phyloP scores from a whole-genome alignment of 495 filamentous ascomycete species.

The Aspergillus affinis region DNA sequence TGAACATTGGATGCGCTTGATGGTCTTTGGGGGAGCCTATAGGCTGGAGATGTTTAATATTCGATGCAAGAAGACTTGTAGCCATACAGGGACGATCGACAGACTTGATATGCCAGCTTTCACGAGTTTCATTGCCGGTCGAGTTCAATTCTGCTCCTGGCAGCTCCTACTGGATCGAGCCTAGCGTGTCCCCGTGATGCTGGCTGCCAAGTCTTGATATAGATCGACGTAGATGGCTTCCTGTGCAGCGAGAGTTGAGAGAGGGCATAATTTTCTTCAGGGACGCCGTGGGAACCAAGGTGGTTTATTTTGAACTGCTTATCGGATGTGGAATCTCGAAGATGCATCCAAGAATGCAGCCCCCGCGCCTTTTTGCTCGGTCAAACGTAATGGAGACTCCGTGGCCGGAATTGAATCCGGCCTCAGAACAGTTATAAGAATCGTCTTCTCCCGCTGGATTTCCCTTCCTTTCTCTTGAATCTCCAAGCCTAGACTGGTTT shows the following conservation, averaged over 20 bases:
- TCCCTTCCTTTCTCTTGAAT: slow-evolving; percentile 24
- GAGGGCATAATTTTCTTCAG: slow-evolving; percentile 5
- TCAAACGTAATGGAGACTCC: slow-evolving; percentile 35
- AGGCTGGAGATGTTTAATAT: slow-evolving; percentile 13
- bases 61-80: slow-evolving; percentile 11
- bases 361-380: slow-evolving; percentile 30
- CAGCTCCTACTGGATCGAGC: slow-evolving; percentile 23
- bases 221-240: slow-evolving; percentile 16
- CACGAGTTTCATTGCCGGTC: background rate
- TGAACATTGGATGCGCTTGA: too few species aligned
- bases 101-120: background rate
- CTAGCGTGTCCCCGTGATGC: slow-evolving; percentile 37
- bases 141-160: background rate
- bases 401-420: slow-evolving; percentile 66
- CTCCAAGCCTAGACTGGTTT: slow-evolving; percentile 30
- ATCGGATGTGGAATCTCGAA: background rate
- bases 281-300: background rate
- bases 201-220: slow-evolving; percentile 31
- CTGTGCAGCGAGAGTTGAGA: slow-evolving; percentile 12
- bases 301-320: background rate
- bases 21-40: background rate
- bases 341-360: slow-evolving; percentile 7
- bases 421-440: slow-evolving; percentile 57
- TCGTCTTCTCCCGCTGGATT: slow-evolving; percentile 33
- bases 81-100: background rate